phyloP scores from a whole-genome alignment of 345 rosid species.

The Euphorbia pulcherrima region DNA sequence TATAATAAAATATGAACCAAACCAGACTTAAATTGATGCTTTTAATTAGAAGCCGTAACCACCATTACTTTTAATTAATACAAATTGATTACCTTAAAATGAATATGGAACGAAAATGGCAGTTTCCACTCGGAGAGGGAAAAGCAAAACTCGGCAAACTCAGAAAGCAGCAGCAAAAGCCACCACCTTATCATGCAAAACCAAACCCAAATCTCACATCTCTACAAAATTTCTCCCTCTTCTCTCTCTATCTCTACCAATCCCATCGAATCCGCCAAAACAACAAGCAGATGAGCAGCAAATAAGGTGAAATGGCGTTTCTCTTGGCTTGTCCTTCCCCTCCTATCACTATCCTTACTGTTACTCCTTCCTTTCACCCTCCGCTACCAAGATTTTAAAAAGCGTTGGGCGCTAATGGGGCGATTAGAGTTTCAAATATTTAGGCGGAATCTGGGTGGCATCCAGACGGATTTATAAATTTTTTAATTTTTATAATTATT shows the following conservation, averaged over 20 bases:
- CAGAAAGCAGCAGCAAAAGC: neutral
- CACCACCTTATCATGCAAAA: neutral
- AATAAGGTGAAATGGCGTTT: neutral
- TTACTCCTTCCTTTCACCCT: neutral
- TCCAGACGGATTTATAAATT: too few relatives aligned
- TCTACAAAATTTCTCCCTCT: neutral
- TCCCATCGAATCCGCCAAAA: conserved; percentile 26
- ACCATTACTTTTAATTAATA: too few relatives aligned
- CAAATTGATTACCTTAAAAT: too few relatives aligned
- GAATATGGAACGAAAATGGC: too few relatives aligned
- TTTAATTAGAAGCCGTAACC: too few relatives aligned
- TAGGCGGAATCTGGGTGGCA: too few relatives aligned
- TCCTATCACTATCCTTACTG: neutral
- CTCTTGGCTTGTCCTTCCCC: neutral
- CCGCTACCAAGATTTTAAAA: too few relatives aligned
- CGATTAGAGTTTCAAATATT: too few relatives aligned
- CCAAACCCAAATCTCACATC: neutral
- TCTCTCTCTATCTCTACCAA: neutral
- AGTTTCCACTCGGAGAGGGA: neutral
- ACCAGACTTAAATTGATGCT: too few relatives aligned
- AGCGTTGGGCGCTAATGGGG: too few relatives aligned
- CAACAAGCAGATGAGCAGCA: neutral
- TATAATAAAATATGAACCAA: too few relatives aligned
- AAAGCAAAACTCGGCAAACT: neutral
- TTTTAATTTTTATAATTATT: too few relatives aligned